Base-by-base conservation (phyloP, 2,329 filamentous ascomycete species). In the Ophiostoma perfectum region DNA sequence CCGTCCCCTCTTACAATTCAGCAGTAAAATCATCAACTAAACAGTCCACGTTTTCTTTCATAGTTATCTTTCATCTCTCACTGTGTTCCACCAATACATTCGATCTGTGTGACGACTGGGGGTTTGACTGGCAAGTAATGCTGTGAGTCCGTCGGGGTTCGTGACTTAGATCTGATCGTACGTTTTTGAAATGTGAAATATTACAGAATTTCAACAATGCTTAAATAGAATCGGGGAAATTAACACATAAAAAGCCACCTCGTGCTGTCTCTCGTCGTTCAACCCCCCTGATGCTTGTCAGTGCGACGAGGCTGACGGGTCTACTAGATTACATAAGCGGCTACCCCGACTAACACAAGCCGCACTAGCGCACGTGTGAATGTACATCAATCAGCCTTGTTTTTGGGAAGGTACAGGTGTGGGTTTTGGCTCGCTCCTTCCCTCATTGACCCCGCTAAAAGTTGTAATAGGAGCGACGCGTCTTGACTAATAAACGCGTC, bases 351-450 rank as follows among this genome's bases (percentile, higher is more conserved):
- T 60, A 60, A 60, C 6, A 38, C 18, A 38, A 38, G 11, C 9
- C 55, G 55, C 49, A 55, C 49, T 55, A 55, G 49, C 49, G 49
- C 49, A 55, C 49, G 49, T 55, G 49, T 55, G 5, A 55, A 55
- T 55, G 49, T 18, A 55, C 49, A 55, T 55, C 42, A 45, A 45
- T 45, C 49, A 55, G 49, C 49, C 49, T 55, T 55, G 18, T 55
- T 18, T 55, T 27, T 27, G 49, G 18, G 49, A 27, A 27, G 49
- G 49, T 55, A 55, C 49, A 55, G 18, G 8, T 55, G 49, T 36
- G 49, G 49, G 49, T 55, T 55, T 55, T 55, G 18, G 49, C 49
- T 27, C n/a, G 18, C 49, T 55, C 18, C 49, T 55, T 55, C 49
- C 18, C 49, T 55, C 55, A 5, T 14, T 4, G 55, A 16, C 55